Conservation (phyloP, 1,284 basidiomycete genomes). For the Xerocomus amazonicus region DNA sequence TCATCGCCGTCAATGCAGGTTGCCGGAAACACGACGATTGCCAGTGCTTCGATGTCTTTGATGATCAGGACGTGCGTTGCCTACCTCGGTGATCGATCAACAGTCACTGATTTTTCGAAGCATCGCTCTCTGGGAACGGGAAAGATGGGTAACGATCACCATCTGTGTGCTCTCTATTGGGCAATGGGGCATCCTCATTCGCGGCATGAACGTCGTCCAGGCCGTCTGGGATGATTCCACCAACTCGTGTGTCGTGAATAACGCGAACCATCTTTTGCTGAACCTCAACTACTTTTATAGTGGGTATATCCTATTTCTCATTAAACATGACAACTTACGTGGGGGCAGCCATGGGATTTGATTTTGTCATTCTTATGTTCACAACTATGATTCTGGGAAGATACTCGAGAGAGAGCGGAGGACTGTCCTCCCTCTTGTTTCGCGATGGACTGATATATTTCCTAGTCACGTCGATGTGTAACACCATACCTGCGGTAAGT, state of each 20-base stretch:
- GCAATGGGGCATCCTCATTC: conserved; percentile 64
- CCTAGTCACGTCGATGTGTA: conserved; percentile 59
- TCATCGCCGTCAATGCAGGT: conserved; percentile 16
- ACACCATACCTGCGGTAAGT: conserved; percentile 62
- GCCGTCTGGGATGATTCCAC: conserved; percentile 46
- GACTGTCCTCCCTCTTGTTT: conserved; percentile 63
- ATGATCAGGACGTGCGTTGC: conserved; percentile 62
- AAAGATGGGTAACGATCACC: conserved; percentile 44
- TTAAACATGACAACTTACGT: neutral
- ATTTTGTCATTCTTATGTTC: conserved; percentile 54
- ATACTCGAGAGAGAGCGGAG: conserved; percentile 47
- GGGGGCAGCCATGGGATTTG: conserved; percentile 61
- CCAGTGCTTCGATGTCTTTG: conserved; percentile 46
- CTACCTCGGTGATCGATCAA: neutral
- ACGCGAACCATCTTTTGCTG: conserved; percentile 47
- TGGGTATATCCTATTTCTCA: conserved; percentile 33
- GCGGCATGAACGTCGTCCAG: conserved; percentile 61
- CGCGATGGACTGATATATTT: conserved; percentile 69
- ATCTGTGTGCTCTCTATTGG: conserved; percentile 52
- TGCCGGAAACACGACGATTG: conserved; percentile 28
- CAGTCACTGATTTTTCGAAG: conserved; percentile 33
- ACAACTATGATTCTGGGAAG: conserved; percentile 50
- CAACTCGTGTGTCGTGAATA: conserved; percentile 46
- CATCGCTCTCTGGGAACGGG: conserved; percentile 67
- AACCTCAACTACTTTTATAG: conserved; percentile 68